phyloP scores from a whole-genome alignment of 2,329 filamentous ascomycete genomes.

The Bipolaris victoriae region DNA sequence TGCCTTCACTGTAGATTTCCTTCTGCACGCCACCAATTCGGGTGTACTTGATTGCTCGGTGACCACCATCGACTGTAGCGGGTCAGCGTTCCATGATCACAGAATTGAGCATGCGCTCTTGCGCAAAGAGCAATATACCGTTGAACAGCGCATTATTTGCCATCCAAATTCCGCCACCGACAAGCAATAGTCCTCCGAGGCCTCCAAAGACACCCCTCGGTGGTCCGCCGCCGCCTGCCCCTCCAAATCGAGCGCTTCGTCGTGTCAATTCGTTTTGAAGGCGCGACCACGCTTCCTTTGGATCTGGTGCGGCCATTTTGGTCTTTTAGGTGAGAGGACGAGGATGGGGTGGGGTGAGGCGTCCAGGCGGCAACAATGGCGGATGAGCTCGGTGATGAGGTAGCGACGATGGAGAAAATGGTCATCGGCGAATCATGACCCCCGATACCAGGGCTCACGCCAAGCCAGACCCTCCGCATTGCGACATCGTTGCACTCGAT shows the following conservation, averaged over 20 bases:
- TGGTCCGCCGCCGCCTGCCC: conserved; percentile 54
- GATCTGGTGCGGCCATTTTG: conserved; percentile 56
- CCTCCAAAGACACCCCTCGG: conserved; percentile 63
- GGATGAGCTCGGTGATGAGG: conserved; percentile 36
- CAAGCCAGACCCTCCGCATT: conserved; percentile 24
- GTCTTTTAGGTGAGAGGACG: conserved; percentile 29
- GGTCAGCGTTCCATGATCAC: conserved; percentile 24
- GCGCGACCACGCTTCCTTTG: conserved; percentile 69
- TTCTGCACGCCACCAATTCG: conserved; percentile 90
- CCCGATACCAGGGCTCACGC: conserved; percentile 24
- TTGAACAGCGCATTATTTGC: conserved; percentile 72
- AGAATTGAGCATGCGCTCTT: background rate
- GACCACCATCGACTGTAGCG: conserved; percentile 85
- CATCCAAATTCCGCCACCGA: conserved; percentile 61
- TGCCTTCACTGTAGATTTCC: conserved; percentile 98
- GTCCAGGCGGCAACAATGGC: conserved; percentile 32
- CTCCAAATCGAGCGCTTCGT: conserved; percentile 54
- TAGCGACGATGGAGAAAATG: conserved; percentile 36
- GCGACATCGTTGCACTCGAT: conserved; percentile 6
- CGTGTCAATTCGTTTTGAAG: conserved; percentile 66
- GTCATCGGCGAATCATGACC: conserved; percentile 35
- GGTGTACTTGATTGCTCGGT: conserved; percentile 98
- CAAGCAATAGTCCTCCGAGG: conserved; percentile 59
- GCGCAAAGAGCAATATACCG: conserved; percentile 53
- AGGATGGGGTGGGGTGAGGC: conserved; percentile 41